Evolutionary conservation across 345 rosid species (phyloP), one percentile per base, ranked within the genome.

Genomic region (Populus ilicifolia): DNA sequence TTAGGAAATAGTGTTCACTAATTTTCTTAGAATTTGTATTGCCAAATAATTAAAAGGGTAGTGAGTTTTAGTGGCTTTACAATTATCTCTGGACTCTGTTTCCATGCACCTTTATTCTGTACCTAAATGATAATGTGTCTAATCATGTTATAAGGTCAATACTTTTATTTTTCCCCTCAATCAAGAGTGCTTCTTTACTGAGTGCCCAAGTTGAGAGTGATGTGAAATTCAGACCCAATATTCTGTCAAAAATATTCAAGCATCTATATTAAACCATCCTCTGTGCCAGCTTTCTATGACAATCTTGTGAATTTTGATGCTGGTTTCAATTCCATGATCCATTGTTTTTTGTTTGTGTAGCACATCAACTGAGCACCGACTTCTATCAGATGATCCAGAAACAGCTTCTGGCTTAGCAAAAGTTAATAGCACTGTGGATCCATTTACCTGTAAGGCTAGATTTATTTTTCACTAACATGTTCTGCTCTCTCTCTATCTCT

Each of bases 391-490:
- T 68, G 81, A 75, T 74, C 71, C 66, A 64, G 83, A 80, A 39
- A 66, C 71, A 44, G 85, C 81, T 63, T 79, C 78, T 73, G 83
- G 79, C 78, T 44, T 76, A 23, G 77, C 77, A 66, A 82, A 81
- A 77, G 74, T 72, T 67, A 73, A 50, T 76, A 66, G 77, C 64
- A 35, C 77, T 46, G 76, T 72, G 70, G 80, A 48, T 39, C 27
- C 72, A 17, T 73, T 66, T 73, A 63, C 75, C 65, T 73, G 86
- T 86, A 82, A 80, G 88, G 76, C 82, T 46, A 74, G 74, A 48
- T 70, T 67, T 36, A 25, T 59, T 74, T 56, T 46, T 73, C 6
- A 56, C 64, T 14, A 76, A 38, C 39, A 67, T 67, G 29, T 77
- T 43, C 62, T 62, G 43, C 72, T 72, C 76, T 73, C 12, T 69